Percentiles rank a stretch among this genome's conserved stretches.
Evolutionary conservation across 179 eudicot genomes (phyloP).

Genomic region (Gypsophila paniculata): DNA sequence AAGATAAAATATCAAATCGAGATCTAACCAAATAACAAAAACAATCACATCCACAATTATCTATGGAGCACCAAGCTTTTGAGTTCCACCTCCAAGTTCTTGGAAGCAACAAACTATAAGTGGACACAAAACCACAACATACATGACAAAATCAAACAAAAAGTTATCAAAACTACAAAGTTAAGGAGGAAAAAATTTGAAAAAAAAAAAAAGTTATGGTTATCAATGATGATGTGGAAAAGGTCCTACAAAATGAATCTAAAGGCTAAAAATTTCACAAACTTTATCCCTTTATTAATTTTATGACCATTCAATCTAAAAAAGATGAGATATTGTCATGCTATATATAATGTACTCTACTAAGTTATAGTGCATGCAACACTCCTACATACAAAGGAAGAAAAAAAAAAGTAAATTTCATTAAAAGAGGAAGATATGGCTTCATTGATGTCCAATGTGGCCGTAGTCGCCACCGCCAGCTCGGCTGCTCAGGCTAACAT

Average conservation of each 20-base stretch:
- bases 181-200: not conserved
- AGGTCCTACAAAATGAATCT: constrained; percentile 14
- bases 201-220: not conserved
- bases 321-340: not conserved
- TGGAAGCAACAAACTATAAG: not conserved
- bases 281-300: constrained; percentile 18
- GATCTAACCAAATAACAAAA: too few species aligned
- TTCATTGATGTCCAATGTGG: constrained; percentile 31
- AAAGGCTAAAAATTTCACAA: constrained; percentile 18
- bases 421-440: constrained; percentile 24
- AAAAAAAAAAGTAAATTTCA: not conserved
- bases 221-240: not conserved
- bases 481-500: constrained; percentile 27
- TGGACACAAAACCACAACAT: not conserved
- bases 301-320: constrained; percentile 10
- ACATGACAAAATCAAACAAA: not conserved
- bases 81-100: too few species aligned
- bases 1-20: too few species aligned
- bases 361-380: not conserved
- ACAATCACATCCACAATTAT: too few species aligned
- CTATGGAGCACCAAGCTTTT: too few species aligned
- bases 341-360: constrained; percentile 14
- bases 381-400: constrained; percentile 1
- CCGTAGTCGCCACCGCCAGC: constrained; percentile 25
- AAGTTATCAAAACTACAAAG: not conserved